These are phyloP conservation scores for Coemansia sp. DNA, from an alignment of 192 early-diverging fungal genomes.

Conservation along the genomic window DNA sequence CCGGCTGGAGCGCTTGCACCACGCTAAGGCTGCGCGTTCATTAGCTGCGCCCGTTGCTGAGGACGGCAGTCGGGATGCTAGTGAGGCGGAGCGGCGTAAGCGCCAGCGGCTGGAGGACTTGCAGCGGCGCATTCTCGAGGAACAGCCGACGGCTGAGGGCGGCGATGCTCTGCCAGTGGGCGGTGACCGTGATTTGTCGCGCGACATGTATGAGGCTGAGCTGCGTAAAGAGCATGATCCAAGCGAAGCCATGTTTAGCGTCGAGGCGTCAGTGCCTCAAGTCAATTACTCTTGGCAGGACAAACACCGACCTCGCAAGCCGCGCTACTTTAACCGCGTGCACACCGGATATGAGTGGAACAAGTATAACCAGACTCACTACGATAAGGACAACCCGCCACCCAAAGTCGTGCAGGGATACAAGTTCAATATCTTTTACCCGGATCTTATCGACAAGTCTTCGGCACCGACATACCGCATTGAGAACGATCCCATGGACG, in stretches of 20 bases:
- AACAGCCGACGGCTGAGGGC: conserved; percentile 23
- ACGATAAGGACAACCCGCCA: conserved; percentile 95
- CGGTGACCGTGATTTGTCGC: conserved; percentile 13
- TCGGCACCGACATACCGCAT: conserved; percentile 88
- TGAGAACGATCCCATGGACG: conserved; percentile 63
- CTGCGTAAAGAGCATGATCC: conserved; percentile 74
- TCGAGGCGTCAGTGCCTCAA: conserved; percentile 65
- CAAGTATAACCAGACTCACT: conserved; percentile 99
- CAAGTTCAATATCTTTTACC: conserved; percentile 99
- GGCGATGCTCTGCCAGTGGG: neutral
- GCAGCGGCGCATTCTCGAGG: conserved; percentile 55
- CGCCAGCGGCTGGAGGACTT: conserved; percentile 50
- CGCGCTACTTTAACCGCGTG: conserved; percentile 95
- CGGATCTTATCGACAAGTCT: conserved; percentile 93
- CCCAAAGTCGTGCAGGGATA: conserved; percentile 97
- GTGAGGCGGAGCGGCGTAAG: conserved; percentile 54
- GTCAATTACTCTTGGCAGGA: conserved; percentile 82
- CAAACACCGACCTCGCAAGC: conserved; percentile 94
- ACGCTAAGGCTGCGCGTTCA: conserved; percentile 29
- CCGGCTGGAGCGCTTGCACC: conserved; percentile 70
- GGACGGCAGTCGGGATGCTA: conserved; percentile 36
- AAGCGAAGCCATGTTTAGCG: conserved; percentile 78
- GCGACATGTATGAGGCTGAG: conserved; percentile 68
- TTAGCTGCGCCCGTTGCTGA: conserved; percentile 26
- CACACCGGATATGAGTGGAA: conserved; percentile 99